phyloP scores from a whole-genome alignment of 2,329 filamentous ascomycete genomes.

The Cytospora leucostoma region DNA sequence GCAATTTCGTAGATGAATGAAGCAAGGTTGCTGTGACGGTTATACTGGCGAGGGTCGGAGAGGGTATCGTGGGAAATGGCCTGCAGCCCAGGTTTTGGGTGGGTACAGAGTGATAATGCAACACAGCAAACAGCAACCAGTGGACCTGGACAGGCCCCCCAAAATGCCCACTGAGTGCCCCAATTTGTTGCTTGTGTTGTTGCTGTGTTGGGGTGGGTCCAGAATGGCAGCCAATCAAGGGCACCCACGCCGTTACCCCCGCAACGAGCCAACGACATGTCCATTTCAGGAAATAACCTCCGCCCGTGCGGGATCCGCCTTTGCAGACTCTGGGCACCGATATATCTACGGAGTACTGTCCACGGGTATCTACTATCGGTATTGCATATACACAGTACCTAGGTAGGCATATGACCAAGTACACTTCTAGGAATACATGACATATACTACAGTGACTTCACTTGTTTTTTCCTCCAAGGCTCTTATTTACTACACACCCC shows the following conservation, averaged over 20 bases:
- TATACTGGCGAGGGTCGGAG: conserved; percentile 5
- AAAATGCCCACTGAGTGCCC: not conserved
- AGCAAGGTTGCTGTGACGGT: conserved; percentile 13
- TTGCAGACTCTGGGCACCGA: not conserved
- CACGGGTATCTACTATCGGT: too few species aligned
- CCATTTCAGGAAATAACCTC: conserved; percentile 14
- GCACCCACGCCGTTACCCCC: conserved; percentile 23
- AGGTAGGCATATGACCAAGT: too few species aligned
- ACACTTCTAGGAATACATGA: too few species aligned
- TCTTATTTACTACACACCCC: too few species aligned
- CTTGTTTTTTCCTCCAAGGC: too few species aligned
- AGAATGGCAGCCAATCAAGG: conserved; percentile 15
- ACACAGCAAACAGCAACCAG: too few species aligned
- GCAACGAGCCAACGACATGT: conserved; percentile 17
- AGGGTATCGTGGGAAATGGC: conserved; percentile 22
- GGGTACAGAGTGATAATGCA: not conserved
- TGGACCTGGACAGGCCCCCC: too few species aligned
- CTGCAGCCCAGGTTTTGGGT: conserved; percentile 26
- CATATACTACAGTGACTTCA: too few species aligned
- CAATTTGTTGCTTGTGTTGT: conserved; percentile 7
- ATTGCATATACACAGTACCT: too few species aligned
- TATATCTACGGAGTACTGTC: too few species aligned
- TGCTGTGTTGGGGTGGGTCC: conserved; percentile 4
- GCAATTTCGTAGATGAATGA: conserved; percentile 16
- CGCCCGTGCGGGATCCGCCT: conserved; percentile 1